Base-by-base conservation (phyloP, 805 yeast species). In the Wickerhamiella kurtzmanii region DNA sequence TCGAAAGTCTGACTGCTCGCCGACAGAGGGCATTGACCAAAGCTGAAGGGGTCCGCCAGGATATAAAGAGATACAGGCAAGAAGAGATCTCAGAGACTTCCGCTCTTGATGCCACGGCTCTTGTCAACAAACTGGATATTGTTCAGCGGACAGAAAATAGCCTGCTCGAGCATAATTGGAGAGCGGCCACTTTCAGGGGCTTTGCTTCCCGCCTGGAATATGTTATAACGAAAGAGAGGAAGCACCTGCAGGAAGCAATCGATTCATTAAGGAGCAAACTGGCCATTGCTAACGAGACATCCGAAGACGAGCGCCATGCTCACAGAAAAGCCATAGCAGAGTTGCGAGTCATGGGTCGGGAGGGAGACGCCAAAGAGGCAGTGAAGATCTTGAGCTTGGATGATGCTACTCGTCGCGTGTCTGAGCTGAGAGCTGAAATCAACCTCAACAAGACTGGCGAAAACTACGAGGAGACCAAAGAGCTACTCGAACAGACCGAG, bases 171-270 rank as follows among this genome's bases (percentile, higher is more conserved):
- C 32, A 6, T 6, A 25, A 36, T 16, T 17, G 19, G 38, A 15
- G n/a, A 16, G 22, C 18, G 15, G 22, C 16, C 35, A 44, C 41
- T 28, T 15, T 13, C 22, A 8, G 37, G 20, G 41, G 32, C 11
- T 25, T 25, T 25, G 32, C 11, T 6, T 6, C 37, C 13, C 43
- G 48, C 22, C 35, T 48, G 19, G 45, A 48, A 8, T 17, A 39
- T 17, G 44, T 39, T 3, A 13, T 32, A 20, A 3, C 15, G 15
- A 41, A 38, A 25, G 35, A 18, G 20, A 21, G 43, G 21, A 15
- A 47, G 35, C 43, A 35, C 9, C 64, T 46, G 41, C 45, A 46
- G 25, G 36, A 35, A 13, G 44, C 28, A 28, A 35, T 44, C 20
- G 41, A 44, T 11, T 41, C 36, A 15, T 37, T n/a, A 8, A 44